phyloP scores from a whole-genome alignment of 768 basidiomycete species.

The Hypholoma sublateritium region DNA sequence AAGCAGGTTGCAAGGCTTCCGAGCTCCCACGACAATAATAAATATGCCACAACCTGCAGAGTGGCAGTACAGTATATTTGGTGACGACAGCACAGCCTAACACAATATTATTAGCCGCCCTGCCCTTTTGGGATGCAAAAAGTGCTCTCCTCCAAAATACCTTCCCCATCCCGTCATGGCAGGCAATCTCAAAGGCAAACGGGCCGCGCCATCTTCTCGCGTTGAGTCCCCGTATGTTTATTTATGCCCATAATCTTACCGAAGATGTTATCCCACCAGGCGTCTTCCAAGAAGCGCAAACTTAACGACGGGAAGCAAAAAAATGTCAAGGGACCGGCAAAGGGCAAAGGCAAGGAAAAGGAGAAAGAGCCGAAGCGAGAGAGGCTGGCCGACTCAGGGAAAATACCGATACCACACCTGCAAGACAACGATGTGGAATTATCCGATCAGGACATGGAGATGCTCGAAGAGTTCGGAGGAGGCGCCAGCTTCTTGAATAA shows the following conservation, averaged over 20 bases:
- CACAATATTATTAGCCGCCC: neutral
- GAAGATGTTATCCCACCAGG: constrained; percentile 21
- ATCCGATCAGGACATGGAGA: constrained; percentile 70
- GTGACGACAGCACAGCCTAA: constrained; percentile 7
- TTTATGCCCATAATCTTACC: constrained; percentile 2
- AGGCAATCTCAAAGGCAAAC: constrained; percentile 30
- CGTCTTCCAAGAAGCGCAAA: constrained; percentile 64
- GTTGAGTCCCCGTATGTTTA: constrained; percentile 18
- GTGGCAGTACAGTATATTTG: neutral
- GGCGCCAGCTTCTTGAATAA: constrained; percentile 65
- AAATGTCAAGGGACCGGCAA: constrained; percentile 12
- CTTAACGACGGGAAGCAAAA: constrained; percentile 31
- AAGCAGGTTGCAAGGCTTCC: too few species aligned
- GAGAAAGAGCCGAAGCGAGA: constrained; percentile 40
- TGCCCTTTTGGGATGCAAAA: constrained; percentile 4
- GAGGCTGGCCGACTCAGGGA: constrained; percentile 55
- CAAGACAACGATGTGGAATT: constrained; percentile 52
- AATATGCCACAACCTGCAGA: too few species aligned
- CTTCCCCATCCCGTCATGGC: constrained; percentile 16
- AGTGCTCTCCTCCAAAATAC: constrained; percentile 1
- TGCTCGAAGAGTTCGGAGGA: constrained; percentile 63
- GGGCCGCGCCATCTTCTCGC: constrained; percentile 28
- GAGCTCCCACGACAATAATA: too few species aligned
- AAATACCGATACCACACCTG: constrained; percentile 61
- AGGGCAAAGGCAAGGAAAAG: constrained; percentile 17